Percentiles rank a stretch among this genome's conserved stretches.
Evolutionary conservation across 1,284 basidiomycete genomes (phyloP).

Genomic region (Cryptococcus sp.): DNA sequence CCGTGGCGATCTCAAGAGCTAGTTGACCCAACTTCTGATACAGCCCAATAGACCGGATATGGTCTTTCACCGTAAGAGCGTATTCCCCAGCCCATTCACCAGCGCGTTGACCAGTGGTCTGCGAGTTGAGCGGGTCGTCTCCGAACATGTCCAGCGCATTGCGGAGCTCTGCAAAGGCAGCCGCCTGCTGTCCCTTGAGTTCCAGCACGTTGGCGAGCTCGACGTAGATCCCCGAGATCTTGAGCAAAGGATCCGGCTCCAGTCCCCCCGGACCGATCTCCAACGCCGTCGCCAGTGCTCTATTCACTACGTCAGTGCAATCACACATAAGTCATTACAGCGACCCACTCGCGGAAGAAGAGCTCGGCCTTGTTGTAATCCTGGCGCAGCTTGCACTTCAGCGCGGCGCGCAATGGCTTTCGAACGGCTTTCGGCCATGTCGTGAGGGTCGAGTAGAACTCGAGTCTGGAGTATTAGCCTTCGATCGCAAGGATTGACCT

Average conservation of each 20-base stretch:
- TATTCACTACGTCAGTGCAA: background rate
- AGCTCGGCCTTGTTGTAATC: slow-evolving; percentile 45
- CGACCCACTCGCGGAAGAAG: slow-evolving; percentile 45
- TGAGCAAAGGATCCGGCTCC: slow-evolving; percentile 46
- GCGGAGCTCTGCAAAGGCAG: slow-evolving; percentile 38
- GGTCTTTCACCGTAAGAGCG: slow-evolving; percentile 33
- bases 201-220: slow-evolving; percentile 46
- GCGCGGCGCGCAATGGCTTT: slow-evolving; percentile 45
- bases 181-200: slow-evolving; percentile 31
- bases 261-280: slow-evolving; percentile 22
- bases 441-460: slow-evolving; percentile 50
- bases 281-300: slow-evolving; percentile 14
- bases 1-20: slow-evolving; percentile 25
- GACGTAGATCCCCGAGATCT: slow-evolving; percentile 52
- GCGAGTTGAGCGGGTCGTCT: slow-evolving; percentile 22
- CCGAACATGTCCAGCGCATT: slow-evolving; percentile 42
- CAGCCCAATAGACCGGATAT: slow-evolving; percentile 46
- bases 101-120: background rate
- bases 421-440: slow-evolving; percentile 51
- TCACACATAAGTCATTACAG: background rate
- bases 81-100: slow-evolving; percentile 15
- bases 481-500: slow-evolving; percentile 20
- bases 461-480: slow-evolving; percentile 35
- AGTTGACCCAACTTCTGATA: slow-evolving; percentile 44
- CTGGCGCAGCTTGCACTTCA: slow-evolving; percentile 44